Evolutionary conservation across 805 yeast species (phyloP).

Genomic region (Ogataea degrootiae): DNA sequence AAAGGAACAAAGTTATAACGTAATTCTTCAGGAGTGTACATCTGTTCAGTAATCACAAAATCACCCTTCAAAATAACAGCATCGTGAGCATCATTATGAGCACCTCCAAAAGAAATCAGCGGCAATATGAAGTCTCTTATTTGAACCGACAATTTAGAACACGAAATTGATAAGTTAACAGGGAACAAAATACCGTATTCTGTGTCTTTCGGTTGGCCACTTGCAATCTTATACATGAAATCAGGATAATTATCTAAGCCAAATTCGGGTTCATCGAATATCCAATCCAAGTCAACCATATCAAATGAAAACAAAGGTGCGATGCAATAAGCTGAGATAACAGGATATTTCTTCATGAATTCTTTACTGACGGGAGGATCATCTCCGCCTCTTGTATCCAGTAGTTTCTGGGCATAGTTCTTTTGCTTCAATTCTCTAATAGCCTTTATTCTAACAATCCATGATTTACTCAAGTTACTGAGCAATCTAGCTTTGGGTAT

Average conservation of each 20-base stretch:
- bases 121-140: conserved; percentile 58
- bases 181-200: conserved; percentile 54
- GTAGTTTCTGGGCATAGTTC: conserved; percentile 1
- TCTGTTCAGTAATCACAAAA: conserved; percentile 54
- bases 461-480: conserved; percentile 28
- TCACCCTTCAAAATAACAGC: conserved; percentile 39
- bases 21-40: conserved; percentile 45
- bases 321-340: conserved; percentile 26
- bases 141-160: conserved; percentile 38
- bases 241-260: conserved; percentile 44
- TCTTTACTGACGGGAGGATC: conserved; percentile 25
- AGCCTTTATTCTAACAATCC: conserved; percentile 25
- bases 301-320: conserved; percentile 53
- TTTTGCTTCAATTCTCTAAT: conserved; percentile 4
- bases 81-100: conserved; percentile 37
- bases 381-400: conserved; percentile 9
- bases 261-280: conserved; percentile 46
- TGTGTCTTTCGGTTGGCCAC: conserved; percentile 49
- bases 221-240: conserved; percentile 36
- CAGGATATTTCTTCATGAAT: conserved; percentile 26
- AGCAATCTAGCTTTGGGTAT: conserved; percentile 23
- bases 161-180: conserved; percentile 39
- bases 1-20: conserved; percentile 47
- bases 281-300: conserved; percentile 44
- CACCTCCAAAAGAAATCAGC: conserved; percentile 42